Evolutionary conservation across 2,329 filamentous ascomycete species (phyloP).

Genomic region (Pyrenophora tritici-repentis): DNA sequence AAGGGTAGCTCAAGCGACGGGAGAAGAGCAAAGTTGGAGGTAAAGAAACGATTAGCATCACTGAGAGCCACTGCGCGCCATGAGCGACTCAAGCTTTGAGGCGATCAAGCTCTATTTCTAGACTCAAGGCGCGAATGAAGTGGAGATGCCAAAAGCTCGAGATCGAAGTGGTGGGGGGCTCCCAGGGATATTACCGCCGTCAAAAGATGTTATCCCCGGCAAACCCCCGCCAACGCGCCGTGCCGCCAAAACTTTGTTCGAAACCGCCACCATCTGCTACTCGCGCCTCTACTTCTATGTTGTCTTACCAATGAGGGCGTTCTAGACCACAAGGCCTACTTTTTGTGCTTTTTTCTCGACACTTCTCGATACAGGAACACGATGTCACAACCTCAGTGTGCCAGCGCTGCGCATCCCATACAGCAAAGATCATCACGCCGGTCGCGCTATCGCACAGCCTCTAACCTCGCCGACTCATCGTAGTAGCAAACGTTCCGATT

Average conservation of each 20-base stretch:
- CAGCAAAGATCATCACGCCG: not conserved
- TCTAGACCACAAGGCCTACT: not conserved
- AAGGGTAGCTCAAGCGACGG: not conserved
- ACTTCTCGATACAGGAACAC: not conserved
- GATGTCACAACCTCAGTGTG: not conserved
- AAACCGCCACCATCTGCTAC: not conserved
- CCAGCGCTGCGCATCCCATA: not conserved
- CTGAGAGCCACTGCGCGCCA: no score
- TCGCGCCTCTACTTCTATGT: not conserved
- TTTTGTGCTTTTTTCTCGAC: not conserved
- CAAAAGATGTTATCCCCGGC: not conserved
- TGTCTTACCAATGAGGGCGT: not conserved
- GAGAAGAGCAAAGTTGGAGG: not conserved
- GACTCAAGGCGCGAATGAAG: not conserved
- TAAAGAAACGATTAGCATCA: no score
- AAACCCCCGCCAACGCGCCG: not conserved
- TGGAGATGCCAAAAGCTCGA: not conserved
- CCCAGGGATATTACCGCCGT: not conserved
- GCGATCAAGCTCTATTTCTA: no score
- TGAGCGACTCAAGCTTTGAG: no score
- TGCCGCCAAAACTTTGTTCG: not conserved
- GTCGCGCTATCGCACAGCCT: conserved; percentile 1
- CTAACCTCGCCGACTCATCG: not conserved
- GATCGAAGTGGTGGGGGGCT: not conserved
- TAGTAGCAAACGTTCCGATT: not conserved